Conservation (phyloP, 345 rosid species). For the Gossypium stocksii region DNA sequence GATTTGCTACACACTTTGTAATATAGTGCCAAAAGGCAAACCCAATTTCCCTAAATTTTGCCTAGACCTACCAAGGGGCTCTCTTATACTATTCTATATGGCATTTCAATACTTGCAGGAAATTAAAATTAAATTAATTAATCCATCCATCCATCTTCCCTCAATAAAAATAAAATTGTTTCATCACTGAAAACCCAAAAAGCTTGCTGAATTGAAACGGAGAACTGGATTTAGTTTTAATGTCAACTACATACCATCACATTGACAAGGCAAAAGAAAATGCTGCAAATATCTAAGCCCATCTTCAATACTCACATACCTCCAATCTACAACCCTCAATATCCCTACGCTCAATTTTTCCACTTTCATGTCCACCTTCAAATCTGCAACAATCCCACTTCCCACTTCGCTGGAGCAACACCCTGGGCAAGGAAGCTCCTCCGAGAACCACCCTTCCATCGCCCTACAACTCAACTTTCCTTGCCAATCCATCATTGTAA, state of each 20-base stretch:
- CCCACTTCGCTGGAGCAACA: slow-evolving; percentile 28
- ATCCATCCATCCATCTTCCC: too few species aligned
- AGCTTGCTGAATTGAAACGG: too few species aligned
- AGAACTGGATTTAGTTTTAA: too few species aligned
- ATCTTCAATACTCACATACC: slow-evolving; percentile 39
- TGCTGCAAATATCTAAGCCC: slow-evolving; percentile 49
- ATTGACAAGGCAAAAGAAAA: slow-evolving; percentile 30
- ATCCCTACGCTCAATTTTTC: slow-evolving; percentile 38
- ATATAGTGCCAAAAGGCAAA: too few species aligned
- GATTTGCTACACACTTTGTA: too few species aligned
- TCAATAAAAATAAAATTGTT: too few species aligned
- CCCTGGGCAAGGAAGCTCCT: slow-evolving; percentile 41
- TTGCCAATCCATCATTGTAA: slow-evolving; percentile 38
- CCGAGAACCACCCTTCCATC: slow-evolving; percentile 40
- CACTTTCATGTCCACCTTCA: slow-evolving; percentile 32
- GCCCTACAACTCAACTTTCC: slow-evolving; percentile 18
- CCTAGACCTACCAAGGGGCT: too few species aligned
- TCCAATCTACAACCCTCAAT: slow-evolving; percentile 38
- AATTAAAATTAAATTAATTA: too few species aligned
- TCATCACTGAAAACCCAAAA: too few species aligned
- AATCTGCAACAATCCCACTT: slow-evolving; percentile 38
- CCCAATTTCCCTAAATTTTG: too few species aligned
- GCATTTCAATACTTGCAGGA: too few species aligned
- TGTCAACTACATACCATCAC: not conserved
- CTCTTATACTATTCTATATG: too few species aligned